Base-by-base conservation (phyloP, 768 basidiomycete genomes). In the Scleroderma bovista region DNA sequence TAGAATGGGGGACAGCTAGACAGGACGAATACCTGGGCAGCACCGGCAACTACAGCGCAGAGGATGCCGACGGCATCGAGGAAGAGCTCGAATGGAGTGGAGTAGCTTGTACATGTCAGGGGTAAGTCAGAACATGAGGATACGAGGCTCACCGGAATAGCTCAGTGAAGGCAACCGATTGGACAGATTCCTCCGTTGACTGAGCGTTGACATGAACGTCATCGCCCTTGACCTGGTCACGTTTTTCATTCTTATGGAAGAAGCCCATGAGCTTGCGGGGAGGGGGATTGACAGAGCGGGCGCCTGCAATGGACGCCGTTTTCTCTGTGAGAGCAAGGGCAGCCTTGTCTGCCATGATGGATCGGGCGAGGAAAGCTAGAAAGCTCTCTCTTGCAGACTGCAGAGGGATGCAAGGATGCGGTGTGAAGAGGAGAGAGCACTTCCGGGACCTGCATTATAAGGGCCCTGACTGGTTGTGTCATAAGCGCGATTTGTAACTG, bases 1-100 rank as follows among this genome's bases (percentile, higher is more conserved):
- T 36, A 6, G 42, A 39, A 44, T 36, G 26, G 20, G n/a, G 11
- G 37, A 19, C 31, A 34, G 33, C 34, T 17, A 49, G 34, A 44
- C 45, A 12, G 47, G 13, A 22, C 13, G 46, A 19, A 59, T 52
- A 88, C 87, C 75, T 92, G 88, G 23, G 91, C 81, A 22, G 89
- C 84, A 20, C 93, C 93, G n/a, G 86, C 83, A 0, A 74, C 84
- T 17, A 74, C 77, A 0, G 93, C 88, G 8, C 80, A 76, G 11
- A 88, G 57, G 19, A 95, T 48, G 26, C 90, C 93, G 53, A 95
- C 72, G 19, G 34, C 34, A 36, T 36, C 34, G 6, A 36, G 34
- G 6, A 13, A 15, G 6, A 36, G n/a, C 34, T 36, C 34, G 6
- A 5, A 36, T 13, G 34, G 12, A 36, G 34, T 36, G 6, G 34